Percentiles rank a stretch among this genome's conserved stretches.
phyloP scores from a whole-genome alignment of 2,329 filamentous ascomycete genomes.

The Talaromyces sp. region DNA sequence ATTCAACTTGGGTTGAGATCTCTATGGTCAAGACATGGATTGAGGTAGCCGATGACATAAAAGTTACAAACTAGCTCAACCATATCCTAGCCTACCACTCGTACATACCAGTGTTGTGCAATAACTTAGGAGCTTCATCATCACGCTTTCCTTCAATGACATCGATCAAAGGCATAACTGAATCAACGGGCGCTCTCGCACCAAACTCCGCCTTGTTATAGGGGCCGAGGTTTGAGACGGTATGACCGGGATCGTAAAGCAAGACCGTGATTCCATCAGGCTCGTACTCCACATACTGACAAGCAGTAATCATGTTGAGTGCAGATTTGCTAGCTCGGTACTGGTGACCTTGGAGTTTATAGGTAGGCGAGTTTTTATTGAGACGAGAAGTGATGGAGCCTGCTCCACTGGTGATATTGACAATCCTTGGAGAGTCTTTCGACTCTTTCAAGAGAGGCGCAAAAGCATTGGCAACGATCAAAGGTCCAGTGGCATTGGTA shows the following conservation, averaged over 20 bases:
- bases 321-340: slow-evolving; percentile 44
- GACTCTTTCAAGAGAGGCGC: slow-evolving; percentile 30
- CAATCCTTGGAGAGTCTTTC: slow-evolving; percentile 16
- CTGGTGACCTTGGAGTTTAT: slow-evolving; percentile 31
- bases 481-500: slow-evolving; percentile 37
- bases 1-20: neutral
- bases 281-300: slow-evolving; percentile 17
- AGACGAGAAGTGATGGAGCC: slow-evolving; percentile 28
- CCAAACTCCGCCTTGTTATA: slow-evolving; percentile 18
- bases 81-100: slow-evolving; percentile 8
- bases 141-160: slow-evolving; percentile 19
- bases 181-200: slow-evolving; percentile 14
- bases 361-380: slow-evolving; percentile 27
- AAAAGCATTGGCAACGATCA: slow-evolving; percentile 31
- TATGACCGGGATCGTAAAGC: slow-evolving; percentile 18
- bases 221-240: slow-evolving; percentile 17
- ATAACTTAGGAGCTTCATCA: slow-evolving; percentile 13
- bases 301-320: slow-evolving; percentile 35
- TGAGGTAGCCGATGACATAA: neutral
- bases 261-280: slow-evolving; percentile 16
- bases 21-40: neutral
- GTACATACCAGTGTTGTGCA: slow-evolving; percentile 19
- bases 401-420: slow-evolving; percentile 35
- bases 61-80: neutral
- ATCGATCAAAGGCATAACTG: slow-evolving; percentile 19